A percentile compares a stretch with the other conserved stretches of the same genome.
phyloP scores from a whole-genome alignment of 257 asterid genomes.

The Perilla frutescens region DNA sequence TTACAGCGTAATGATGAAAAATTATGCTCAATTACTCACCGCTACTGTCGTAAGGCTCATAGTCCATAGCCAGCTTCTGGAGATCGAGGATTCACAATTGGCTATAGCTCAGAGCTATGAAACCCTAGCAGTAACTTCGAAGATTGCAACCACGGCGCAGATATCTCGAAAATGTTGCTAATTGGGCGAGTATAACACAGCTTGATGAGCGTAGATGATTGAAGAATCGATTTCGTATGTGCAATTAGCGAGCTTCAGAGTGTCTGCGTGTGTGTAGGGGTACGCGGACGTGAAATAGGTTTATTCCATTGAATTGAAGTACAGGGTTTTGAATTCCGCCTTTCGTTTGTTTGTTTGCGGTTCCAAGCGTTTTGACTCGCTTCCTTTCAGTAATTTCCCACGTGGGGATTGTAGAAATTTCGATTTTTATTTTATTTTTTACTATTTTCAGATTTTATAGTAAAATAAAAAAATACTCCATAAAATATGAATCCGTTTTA shows the following conservation, averaged over 20 bases:
- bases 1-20: neutral
- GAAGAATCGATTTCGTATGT: conserved; percentile 36
- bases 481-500: too few relatives aligned
- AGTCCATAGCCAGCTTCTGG: conserved; percentile 80
- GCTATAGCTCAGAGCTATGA: conserved; percentile 33
- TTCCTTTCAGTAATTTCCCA: neutral
- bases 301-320: conserved; percentile 27
- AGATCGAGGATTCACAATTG: conserved; percentile 34
- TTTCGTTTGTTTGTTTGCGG: conserved; percentile 25
- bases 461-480: too few relatives aligned
- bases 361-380: conserved; percentile 27
- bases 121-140: conserved; percentile 35
- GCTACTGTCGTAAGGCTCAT: conserved; percentile 73
- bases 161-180: conserved; percentile 6
- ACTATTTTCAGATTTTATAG: neutral
- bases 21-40: conserved; percentile 54
- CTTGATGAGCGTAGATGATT: conserved; percentile 17
- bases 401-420: neutral
- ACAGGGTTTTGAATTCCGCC: conserved; percentile 40
- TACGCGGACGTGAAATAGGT: conserved; percentile 68
- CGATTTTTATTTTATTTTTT: too few relatives aligned
- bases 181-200: conserved; percentile 31
- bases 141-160: conserved; percentile 13
- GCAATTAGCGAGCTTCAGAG: conserved; percentile 32
- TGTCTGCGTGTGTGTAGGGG: conserved; percentile 33